Evolutionary conservation across 805 yeast genomes (phyloP).

Genomic region (Candida coquimbonensis): DNA sequence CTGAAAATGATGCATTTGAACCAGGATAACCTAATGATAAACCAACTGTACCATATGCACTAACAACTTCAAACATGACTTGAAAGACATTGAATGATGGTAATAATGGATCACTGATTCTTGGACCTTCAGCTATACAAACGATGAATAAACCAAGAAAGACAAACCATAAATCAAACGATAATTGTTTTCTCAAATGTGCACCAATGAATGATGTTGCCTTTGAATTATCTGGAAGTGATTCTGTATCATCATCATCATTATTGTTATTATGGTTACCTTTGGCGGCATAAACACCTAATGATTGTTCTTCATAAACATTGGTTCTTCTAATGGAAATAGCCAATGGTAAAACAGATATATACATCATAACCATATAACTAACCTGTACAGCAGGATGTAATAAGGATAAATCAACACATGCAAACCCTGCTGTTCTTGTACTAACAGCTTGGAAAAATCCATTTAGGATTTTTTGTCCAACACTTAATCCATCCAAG

Average conservation of each 20-base stretch:
- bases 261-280: slow-evolving; percentile 2
- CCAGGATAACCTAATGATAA: slow-evolving; percentile 78
- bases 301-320: slow-evolving; percentile 94
- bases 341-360: slow-evolving; percentile 92
- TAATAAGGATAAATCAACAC: slow-evolving; percentile 58
- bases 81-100: slow-evolving; percentile 60
- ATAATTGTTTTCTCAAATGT: slow-evolving; percentile 85
- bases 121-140: slow-evolving; percentile 76
- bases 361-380: slow-evolving; percentile 96
- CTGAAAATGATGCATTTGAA: slow-evolving; percentile 62
- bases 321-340: slow-evolving; percentile 94
- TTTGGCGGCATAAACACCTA: slow-evolving; percentile 70
- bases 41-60: slow-evolving; percentile 97
- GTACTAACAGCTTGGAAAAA: slow-evolving; percentile 87
- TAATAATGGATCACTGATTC: slow-evolving; percentile 37
- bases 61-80: slow-evolving; percentile 78
- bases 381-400: slow-evolving; percentile 93
- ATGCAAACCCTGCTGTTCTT: slow-evolving; percentile 88
- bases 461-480: slow-evolving; percentile 73
- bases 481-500: slow-evolving; percentile 49
- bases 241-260: slow-evolving; percentile 7
- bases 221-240: slow-evolving; percentile 27
- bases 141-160: slow-evolving; percentile 79
- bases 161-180: slow-evolving; percentile 92
- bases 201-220: slow-evolving; percentile 68